Percentiles rank a stretch among this genome's conserved stretches.
Conservation (phyloP, 768 basidiomycete species). For the Boletus reticulatus region DNA sequence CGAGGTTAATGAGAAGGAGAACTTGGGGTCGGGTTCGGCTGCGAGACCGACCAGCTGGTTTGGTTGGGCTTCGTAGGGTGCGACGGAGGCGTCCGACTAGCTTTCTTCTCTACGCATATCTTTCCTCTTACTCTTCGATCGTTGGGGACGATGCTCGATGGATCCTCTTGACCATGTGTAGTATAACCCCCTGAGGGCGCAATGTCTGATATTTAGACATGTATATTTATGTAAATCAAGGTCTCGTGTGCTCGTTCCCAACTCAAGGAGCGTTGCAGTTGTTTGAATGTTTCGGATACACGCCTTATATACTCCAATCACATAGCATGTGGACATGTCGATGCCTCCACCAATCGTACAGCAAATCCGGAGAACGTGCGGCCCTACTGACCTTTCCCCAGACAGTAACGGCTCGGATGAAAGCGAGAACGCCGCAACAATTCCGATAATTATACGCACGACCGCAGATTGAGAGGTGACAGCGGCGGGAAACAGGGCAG, state of each 20-base stretch:
- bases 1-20: conserved; percentile 34
- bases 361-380: background rate
- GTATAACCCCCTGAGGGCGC: background rate
- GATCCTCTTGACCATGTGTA: conserved; percentile 3
- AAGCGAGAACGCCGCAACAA: background rate
- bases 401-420: background rate
- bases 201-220: conserved; percentile 5
- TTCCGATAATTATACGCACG: background rate
- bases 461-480: conserved; percentile 19
- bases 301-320: background rate
- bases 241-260: too few relatives aligned
- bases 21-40: conserved; percentile 13
- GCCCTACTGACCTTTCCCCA: background rate
- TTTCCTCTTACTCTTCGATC: background rate
- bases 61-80: conserved; percentile 32
- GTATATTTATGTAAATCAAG: conserved; percentile 9
- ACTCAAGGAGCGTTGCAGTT: too few relatives aligned
- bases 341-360: background rate
- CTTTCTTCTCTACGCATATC: background rate
- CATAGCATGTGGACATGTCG: background rate
- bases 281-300: too few relatives aligned
- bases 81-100: conserved; percentile 24
- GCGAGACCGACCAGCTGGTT: conserved; percentile 34
- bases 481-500: background rate
- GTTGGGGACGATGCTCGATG: background rate